Percentiles rank a stretch among this genome's conserved stretches.
Evolutionary conservation across 192 early-diverging fungal species (phyloP).

Genomic region (Coemansia sp.): DNA sequence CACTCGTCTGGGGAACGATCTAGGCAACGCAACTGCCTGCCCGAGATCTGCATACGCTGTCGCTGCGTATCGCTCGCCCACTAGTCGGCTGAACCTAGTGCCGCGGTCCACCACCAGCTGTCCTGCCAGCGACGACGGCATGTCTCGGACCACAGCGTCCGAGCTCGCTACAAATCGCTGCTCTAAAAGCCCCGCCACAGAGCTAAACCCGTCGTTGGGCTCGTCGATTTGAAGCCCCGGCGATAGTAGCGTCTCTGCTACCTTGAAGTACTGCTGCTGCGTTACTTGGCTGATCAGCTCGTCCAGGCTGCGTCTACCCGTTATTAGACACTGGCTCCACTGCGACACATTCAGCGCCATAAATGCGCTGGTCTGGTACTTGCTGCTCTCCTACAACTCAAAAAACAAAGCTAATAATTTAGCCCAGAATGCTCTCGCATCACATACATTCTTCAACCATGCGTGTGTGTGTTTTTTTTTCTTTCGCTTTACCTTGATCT

Average conservation of each 20-base stretch:
- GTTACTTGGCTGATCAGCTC: slow-evolving; percentile 42
- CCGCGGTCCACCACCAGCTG: slow-evolving; percentile 43
- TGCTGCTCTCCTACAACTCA: slow-evolving; percentile 21
- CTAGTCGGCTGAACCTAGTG: slow-evolving; percentile 15
- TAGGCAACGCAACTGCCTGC: slow-evolving; percentile 10
- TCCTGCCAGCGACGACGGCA: slow-evolving; percentile 17
- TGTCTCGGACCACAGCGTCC: neutral
- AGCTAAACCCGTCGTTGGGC: neutral
- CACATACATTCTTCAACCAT: no score
- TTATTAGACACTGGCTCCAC: slow-evolving; percentile 32
- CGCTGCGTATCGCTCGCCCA: slow-evolving; percentile 6
- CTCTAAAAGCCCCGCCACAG: slow-evolving; percentile 4
- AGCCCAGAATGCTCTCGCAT: no score
- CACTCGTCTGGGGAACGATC: slow-evolving; percentile 23
- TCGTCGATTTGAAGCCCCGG: slow-evolving; percentile 19
- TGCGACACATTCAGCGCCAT: slow-evolving; percentile 38
- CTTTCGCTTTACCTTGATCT: slow-evolving; percentile 23
- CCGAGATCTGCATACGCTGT: slow-evolving; percentile 3
- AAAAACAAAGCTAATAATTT: no score
- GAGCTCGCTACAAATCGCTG: slow-evolving; percentile 25
- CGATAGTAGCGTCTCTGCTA: slow-evolving; percentile 37
- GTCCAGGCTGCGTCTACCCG: slow-evolving; percentile 21
- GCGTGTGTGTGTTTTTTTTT: no score
- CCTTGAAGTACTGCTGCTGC: slow-evolving; percentile 29
- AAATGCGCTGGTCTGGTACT: slow-evolving; percentile 24